A percentile compares a stretch with the other conserved stretches of the same genome.
Evolutionary conservation across 164 flowering plant genomes (phyloP).

Genomic region (Euptelea pleiosperma): DNA sequence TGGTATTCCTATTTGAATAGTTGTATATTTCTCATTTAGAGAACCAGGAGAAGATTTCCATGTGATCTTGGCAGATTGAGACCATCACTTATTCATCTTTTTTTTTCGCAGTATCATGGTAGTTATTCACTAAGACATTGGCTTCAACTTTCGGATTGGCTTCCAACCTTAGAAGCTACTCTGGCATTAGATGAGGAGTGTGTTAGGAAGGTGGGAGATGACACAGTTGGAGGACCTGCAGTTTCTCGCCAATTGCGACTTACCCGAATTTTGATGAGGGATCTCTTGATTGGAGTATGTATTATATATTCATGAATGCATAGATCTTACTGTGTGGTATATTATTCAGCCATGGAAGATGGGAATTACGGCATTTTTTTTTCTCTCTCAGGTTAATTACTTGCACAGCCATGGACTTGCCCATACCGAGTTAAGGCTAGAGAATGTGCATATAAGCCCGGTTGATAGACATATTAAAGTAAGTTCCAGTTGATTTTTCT

Average conservation of each 20-base stretch:
- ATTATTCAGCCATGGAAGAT: not conserved
- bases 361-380: constrained; percentile 6
- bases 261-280: constrained; percentile 86
- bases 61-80: not conserved
- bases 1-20: not conserved
- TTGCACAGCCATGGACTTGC: constrained; percentile 99
- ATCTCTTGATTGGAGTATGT: constrained; percentile 93
- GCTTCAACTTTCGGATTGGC: constrained; percentile 97
- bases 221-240: constrained; percentile 87
- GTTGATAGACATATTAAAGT: constrained; percentile 95
- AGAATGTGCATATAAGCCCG: constrained; percentile 93
- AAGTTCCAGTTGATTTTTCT: constrained; percentile 19
- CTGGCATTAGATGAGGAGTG: constrained; percentile 90
- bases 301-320: not conserved
- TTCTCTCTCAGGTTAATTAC: constrained; percentile 70
- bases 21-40: not conserved
- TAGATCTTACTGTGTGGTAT: not conserved
- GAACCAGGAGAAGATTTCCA: not conserved
- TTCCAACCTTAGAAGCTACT: constrained; percentile 95
- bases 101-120: constrained; percentile 76
- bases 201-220: constrained; percentile 86
- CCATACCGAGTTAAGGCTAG: constrained; percentile 93
- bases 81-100: constrained; percentile 1
- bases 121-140: constrained; percentile 94
- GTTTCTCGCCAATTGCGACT: constrained; percentile 74